Evolutionary conservation across 768 basidiomycete genomes (phyloP), one percentile per base, ranked within the genome.

Genomic region (Leucocoprinus leucothites): DNA sequence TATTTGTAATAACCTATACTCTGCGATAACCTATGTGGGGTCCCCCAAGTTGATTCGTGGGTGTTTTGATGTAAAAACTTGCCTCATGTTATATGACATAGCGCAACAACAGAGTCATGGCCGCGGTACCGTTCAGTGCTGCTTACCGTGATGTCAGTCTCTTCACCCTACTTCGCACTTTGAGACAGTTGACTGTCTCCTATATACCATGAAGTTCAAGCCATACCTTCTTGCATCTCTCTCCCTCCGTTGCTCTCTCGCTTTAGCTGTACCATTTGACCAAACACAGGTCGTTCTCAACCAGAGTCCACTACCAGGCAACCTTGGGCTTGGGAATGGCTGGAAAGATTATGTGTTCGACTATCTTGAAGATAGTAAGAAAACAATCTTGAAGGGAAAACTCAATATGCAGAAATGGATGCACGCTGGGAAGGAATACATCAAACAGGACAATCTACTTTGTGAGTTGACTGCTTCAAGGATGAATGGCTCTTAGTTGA

Each of bases 361-460:
- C 41, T 75, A 71, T 62, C 51, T 82, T 5, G 70, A 71, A 51
- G 72, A 76, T 45, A 65, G 72, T 11, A 74, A 79, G 67, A 74
- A 75, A 61, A 64, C 70, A 3, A 71, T 78, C 43, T 60, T 75
- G 57, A 65, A 69, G 26, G 77, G 75, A 19, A 79, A 76, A 69
- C 69, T 74, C 52, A 78, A 77, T 52, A 61, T 82, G 54, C 73
- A 86, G 71, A 77, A 79, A 59, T 90, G 86, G 87, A 63, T 72
- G 25, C 77, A 85, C 52, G 69, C 81, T 21, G 87, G 86, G 18
- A 80, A 75, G 65, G 74, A 86, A 61, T 90, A 80, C 62, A 75
- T 90, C 53, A 81, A 84, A 65, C 81, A 90, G 71, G 78, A 88
- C 48, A 84, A 80, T 16, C 61, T 91, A 28, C 70, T 81, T 41